phyloP scores from a whole-genome alignment of 768 basidiomycete species.

The Boletus tylopilopsis region DNA sequence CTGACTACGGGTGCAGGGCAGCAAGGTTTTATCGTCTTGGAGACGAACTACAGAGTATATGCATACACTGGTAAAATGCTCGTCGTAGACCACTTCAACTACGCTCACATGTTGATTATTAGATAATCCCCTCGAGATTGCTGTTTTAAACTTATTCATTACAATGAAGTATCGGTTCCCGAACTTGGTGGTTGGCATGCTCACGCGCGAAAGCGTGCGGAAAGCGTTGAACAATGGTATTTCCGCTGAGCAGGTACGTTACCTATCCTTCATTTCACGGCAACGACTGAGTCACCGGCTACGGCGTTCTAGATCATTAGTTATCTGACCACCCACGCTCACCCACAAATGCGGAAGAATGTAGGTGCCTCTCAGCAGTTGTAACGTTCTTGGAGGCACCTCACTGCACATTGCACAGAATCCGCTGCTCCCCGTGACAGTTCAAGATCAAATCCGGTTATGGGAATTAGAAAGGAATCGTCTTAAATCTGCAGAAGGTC shows the following conservation, averaged over 20 bases:
- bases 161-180: constrained; percentile 92
- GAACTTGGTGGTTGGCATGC: constrained; percentile 92
- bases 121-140: constrained; percentile 96
- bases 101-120: constrained; percentile 18
- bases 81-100: constrained; percentile 4
- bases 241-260: constrained; percentile 85
- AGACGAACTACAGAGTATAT: constrained; percentile 98
- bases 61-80: constrained; percentile 81
- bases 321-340: constrained; percentile 91
- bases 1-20: constrained; percentile 52
- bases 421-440: constrained; percentile 92
- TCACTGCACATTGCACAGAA: constrained; percentile 47
- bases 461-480: constrained; percentile 97
- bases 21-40: constrained; percentile 92
- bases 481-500: constrained; percentile 84
- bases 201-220: constrained; percentile 94
- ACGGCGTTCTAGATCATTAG: constrained; percentile 74
- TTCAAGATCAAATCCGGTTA: constrained; percentile 95
- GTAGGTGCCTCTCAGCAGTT: constrained; percentile 40
- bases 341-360: constrained; percentile 96
- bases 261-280: constrained; percentile 17
- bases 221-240: constrained; percentile 93
- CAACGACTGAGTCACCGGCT: constrained; percentile 9
- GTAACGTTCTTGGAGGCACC: not conserved
- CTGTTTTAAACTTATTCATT: constrained; percentile 92